These are phyloP conservation scores for Coelastrella sp. DNA, from an alignment of 139 green algal species.

Conservation along the genomic window DNA sequence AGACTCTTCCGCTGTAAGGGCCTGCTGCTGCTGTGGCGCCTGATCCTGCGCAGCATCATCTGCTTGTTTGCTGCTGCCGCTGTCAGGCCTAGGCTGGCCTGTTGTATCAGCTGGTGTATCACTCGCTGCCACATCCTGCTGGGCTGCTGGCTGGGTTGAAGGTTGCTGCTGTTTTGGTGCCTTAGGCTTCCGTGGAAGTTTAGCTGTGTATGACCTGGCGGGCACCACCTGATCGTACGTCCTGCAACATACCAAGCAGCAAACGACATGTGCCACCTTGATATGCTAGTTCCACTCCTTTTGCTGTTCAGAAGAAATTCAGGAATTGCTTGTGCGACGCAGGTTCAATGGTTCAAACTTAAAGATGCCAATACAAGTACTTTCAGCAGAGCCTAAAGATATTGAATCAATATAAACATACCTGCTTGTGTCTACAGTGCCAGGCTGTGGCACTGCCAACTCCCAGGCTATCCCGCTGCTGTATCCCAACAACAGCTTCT, in stretches of 20 bases:
- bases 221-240: not conserved
- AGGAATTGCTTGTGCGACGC: no score
- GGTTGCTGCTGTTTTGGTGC: not conserved
- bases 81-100: not conserved
- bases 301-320: no score
- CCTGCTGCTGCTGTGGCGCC: constrained; percentile 3
- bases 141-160: not conserved
- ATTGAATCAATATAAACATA: not conserved
- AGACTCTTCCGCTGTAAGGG: not conserved
- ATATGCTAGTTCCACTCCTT: no score
- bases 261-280: no score
- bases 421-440: constrained; percentile 44
- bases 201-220: constrained; percentile 2
- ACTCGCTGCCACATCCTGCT: not conserved
- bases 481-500: constrained; percentile 68
- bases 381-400: no score
- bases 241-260: not conserved
- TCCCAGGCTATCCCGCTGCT: constrained; percentile 55
- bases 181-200: not conserved
- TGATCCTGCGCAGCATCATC: not conserved
- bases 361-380: no score
- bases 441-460: constrained; percentile 41
- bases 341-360: no score
- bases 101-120: not conserved
- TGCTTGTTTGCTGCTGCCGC: not conserved